phyloP scores from a whole-genome alignment of 306 rosid genomes.

The Quercus parvula region DNA sequence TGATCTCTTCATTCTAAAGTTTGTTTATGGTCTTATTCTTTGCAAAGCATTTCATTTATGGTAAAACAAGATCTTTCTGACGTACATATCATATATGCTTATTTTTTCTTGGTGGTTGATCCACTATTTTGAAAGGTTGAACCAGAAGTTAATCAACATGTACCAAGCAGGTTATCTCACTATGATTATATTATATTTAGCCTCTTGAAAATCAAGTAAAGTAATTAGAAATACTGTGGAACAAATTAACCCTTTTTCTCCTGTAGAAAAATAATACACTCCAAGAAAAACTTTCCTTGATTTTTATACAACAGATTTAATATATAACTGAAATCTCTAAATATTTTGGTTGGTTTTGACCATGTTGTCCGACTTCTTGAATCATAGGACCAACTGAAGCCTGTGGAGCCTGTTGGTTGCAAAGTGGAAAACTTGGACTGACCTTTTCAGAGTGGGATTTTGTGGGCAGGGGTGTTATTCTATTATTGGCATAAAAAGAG shows the following conservation, averaged over 20 bases:
- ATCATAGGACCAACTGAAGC: background rate
- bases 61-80: background rate
- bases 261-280: background rate
- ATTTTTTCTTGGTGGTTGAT: background rate
- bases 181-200: background rate
- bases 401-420: background rate
- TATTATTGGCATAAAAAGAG: too few relatives aligned
- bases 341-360: background rate
- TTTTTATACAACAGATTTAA: background rate
- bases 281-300: background rate
- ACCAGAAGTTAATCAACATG: background rate
- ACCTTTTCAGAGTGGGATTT: too few relatives aligned
- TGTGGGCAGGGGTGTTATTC: too few relatives aligned
- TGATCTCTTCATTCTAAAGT: too few relatives aligned
- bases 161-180: background rate
- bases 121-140: background rate
- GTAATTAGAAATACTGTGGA: background rate
- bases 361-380: background rate
- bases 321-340: background rate
- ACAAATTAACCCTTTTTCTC: background rate
- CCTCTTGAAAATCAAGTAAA: background rate
- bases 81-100: background rate
- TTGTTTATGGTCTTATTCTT: too few relatives aligned
- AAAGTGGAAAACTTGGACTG: too few relatives aligned
- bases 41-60: background rate